A percentile compares a stretch with the other conserved stretches of the same genome.
Evolutionary conservation across 148 eudicot species (phyloP).

Genomic region (Chenopodium berlandieri): DNA sequence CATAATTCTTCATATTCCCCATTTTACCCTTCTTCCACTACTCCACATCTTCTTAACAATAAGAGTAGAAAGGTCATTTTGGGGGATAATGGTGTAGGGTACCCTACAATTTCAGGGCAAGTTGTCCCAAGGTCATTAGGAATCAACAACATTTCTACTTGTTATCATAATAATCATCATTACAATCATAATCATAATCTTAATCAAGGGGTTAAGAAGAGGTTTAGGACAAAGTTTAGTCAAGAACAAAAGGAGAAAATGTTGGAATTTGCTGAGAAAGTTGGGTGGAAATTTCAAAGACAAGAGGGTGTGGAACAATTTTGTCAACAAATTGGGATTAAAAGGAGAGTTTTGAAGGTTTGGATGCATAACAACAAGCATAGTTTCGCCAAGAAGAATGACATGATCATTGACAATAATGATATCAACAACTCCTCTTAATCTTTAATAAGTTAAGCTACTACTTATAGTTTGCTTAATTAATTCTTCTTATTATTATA

Average conservation of each 20-base stretch:
- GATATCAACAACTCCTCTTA: not conserved
- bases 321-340: slow-evolving; percentile 60
- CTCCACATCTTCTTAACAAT: not conserved
- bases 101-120: slow-evolving; percentile 4
- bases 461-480: not conserved
- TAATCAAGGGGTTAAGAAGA: slow-evolving; percentile 40
- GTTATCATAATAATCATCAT: not conserved
- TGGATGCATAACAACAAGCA: slow-evolving; percentile 99
- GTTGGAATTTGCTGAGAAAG: slow-evolving; percentile 60
- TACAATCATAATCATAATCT: not conserved
- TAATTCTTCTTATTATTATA: not conserved
- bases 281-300: slow-evolving; percentile 77
- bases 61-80: slow-evolving; percentile 31
- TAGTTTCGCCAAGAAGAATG: slow-evolving; percentile 63
- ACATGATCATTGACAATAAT: not conserved
- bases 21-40: slow-evolving; percentile 28
- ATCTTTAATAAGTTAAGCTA: not conserved
- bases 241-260: slow-evolving; percentile 80
- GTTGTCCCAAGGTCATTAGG: slow-evolving; percentile 21
- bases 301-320: slow-evolving; percentile 70
- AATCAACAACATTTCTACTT: no score
- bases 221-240: slow-evolving; percentile 70
- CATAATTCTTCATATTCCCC: not conserved
- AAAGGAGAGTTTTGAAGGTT: slow-evolving; percentile 76
- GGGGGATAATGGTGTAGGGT: slow-evolving; percentile 21